These are phyloP conservation scores for Nigrograna mackinnonii DNA, from an alignment of 2,329 filamentous ascomycete species.

Conservation along the genomic window DNA sequence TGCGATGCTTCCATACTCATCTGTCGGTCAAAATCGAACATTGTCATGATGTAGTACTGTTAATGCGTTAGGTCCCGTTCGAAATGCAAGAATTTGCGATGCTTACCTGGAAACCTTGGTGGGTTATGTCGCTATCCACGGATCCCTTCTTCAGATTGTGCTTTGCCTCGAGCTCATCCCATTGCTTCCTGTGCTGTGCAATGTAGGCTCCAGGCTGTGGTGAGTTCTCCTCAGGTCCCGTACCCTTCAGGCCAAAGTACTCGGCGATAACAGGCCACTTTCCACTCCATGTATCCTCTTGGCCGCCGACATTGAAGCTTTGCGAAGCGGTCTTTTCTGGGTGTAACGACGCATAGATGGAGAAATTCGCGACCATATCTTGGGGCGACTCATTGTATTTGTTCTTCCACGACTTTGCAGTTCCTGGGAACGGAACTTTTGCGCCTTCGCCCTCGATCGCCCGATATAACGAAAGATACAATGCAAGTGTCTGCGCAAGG, in stretches of 20 bases:
- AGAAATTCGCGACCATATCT: conserved; percentile 47
- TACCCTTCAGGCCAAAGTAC: conserved; percentile 51
- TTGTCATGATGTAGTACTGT: conserved; percentile 36
- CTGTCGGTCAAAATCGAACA: conserved; percentile 54
- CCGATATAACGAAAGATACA: conserved; percentile 43
- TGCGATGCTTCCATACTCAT: conserved; percentile 48
- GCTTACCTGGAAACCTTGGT: conserved; percentile 33
- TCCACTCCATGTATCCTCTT: conserved; percentile 43
- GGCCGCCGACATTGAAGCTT: conserved; percentile 50
- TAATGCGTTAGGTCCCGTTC: conserved; percentile 1
- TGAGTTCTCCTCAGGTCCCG: conserved; percentile 28
- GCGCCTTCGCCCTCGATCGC: conserved; percentile 44
- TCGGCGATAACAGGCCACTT: conserved; percentile 53
- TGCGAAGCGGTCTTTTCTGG: conserved; percentile 43
- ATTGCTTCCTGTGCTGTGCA: conserved; percentile 26
- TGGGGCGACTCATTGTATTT: conserved; percentile 45
- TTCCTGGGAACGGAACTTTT: conserved; percentile 44
- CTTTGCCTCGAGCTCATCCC: conserved; percentile 31
- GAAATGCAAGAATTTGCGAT: no score
- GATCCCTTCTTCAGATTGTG: conserved; percentile 39
- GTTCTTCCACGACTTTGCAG: conserved; percentile 40
- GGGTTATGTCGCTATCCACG: conserved; percentile 49
- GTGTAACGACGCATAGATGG: conserved; percentile 46
- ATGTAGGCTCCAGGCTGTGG: conserved; percentile 34
- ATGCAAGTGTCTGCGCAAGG: conserved; percentile 40